Conservation (phyloP, 2,329 filamentous ascomycete species). For the Eurotiales sp. region DNA sequence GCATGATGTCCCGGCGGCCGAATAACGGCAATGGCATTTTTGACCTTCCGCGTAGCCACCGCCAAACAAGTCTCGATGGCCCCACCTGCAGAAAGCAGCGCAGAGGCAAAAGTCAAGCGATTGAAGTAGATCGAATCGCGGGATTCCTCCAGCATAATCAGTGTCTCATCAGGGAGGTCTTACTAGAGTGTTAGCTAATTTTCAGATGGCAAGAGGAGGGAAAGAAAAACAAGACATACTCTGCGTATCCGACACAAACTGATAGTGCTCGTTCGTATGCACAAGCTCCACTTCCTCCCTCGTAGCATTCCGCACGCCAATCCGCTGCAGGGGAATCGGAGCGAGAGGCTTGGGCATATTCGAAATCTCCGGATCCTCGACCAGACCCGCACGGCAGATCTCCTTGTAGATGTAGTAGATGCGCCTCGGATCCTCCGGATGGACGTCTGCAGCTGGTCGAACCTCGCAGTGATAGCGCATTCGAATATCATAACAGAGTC, state of each 20-base stretch:
- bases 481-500: constrained; percentile 83
- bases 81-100: constrained; percentile 80
- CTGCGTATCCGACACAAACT: constrained; percentile 65
- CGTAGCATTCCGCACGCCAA: constrained; percentile 72
- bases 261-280: constrained; percentile 72
- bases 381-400: constrained; percentile 75
- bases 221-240: constrained; percentile 27
- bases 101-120: constrained; percentile 73
- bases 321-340: constrained; percentile 60
- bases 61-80: constrained; percentile 94
- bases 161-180: constrained; percentile 54
- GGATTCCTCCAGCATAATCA: constrained; percentile 66
- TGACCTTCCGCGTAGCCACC: constrained; percentile 77
- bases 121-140: constrained; percentile 81
- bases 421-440: constrained; percentile 88
- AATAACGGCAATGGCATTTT: constrained; percentile 94
- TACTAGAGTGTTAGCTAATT: constrained; percentile 7
- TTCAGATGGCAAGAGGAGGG: not conserved
- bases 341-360: constrained; percentile 43
- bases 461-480: constrained; percentile 96
- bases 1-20: constrained; percentile 94
- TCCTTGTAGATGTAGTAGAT: constrained; percentile 92
- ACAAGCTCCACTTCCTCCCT: constrained; percentile 75
- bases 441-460: constrained; percentile 65
- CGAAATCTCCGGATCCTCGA: constrained; percentile 55